Base-by-base conservation (phyloP, 257 asterid species). In the Lycium ferocissimum region DNA sequence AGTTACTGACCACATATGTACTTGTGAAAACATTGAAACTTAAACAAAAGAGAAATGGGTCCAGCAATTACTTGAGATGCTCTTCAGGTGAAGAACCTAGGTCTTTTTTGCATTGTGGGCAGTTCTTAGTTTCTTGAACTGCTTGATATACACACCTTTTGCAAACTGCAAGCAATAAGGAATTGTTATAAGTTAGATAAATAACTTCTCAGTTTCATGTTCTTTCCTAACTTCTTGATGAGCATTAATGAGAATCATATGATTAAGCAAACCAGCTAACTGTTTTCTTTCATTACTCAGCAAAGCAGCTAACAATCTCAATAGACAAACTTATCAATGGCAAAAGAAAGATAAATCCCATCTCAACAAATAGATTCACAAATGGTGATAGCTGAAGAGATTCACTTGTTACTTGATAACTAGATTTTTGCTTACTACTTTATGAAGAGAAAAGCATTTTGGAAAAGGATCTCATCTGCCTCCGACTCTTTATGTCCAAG, bases 81-180 rank as follows among this genome's bases (percentile, higher is more conserved):
- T 58, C 11, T 62, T 20, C 51, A 37, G 51, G 76, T 15, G 51
- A 69, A 37, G 51, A 65, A 65, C 71, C 71, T 65, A 65, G 71
- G 43, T 26, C 71, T 65, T 14, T 11, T 7, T 69, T 69, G 76
- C 76, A 69, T 69, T 7, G 49, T 15, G 51, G 76, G 76, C 76
- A 37, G 51, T 22, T 37, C 26, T 37, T 69, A 69, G 76, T 69
- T 69, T 37, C 51, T 69, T 69, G 76, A 69, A 37, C 76, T 69
- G 76, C 76, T 69, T 69, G 76, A 69, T 14, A 37, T 26, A 38
- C 15, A 53, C 78, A 38, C 53, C 51, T 69, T 15, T 69, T 69
- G 78, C 78, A 69, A 69, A 38, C 78, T 69, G 78, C 33, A 71
- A 70, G 79, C 3, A 35, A 71, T 14, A 9, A 70, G 79, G 40